Conservation (phyloP, 139 green algal genomes). For the Chlamydomonas sp. region DNA sequence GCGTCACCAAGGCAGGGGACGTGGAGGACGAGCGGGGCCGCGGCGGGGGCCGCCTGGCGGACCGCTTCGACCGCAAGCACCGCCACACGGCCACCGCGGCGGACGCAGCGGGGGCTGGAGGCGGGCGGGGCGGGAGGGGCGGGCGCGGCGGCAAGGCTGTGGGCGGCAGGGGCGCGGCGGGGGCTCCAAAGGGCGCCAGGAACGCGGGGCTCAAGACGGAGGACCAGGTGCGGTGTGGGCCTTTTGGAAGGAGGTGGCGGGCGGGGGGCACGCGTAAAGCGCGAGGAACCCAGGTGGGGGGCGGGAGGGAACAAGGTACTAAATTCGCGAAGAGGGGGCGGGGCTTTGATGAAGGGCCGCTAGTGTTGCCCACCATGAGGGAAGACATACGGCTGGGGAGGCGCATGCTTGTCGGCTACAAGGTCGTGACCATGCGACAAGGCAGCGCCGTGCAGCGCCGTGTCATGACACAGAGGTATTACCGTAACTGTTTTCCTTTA, state of each 20-base stretch:
- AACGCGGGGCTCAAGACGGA: slow-evolving; percentile 31
- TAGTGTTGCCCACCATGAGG: not conserved
- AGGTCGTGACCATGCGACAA: not conserved
- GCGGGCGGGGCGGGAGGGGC: not conserved
- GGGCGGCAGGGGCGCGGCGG: not conserved
- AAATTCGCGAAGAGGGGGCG: not conserved
- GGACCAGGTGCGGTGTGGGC: slow-evolving; percentile 14
- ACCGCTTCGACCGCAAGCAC: slow-evolving; percentile 48
- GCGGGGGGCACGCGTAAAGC: not conserved
- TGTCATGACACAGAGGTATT: not conserved
- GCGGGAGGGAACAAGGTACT: not conserved
- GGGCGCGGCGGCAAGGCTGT: not conserved
- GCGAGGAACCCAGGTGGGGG: not conserved
- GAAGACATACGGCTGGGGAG: not conserved
- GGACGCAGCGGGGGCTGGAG: not conserved
- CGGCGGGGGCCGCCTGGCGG: not conserved
- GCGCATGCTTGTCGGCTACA: not conserved
- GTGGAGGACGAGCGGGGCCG: slow-evolving; percentile 25
- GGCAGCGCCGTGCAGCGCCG: too few relatives aligned
- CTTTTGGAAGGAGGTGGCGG: not conserved
- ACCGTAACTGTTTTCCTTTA: not conserved
- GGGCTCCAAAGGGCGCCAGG: not conserved
- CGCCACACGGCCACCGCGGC: slow-evolving; percentile 12
- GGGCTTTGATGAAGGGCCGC: not conserved
- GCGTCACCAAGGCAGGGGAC: slow-evolving; percentile 50